These are phyloP conservation scores for Stephanodiscus triporus DNA, from an alignment of 108 stramenopile species.

Conservation along the genomic window DNA sequence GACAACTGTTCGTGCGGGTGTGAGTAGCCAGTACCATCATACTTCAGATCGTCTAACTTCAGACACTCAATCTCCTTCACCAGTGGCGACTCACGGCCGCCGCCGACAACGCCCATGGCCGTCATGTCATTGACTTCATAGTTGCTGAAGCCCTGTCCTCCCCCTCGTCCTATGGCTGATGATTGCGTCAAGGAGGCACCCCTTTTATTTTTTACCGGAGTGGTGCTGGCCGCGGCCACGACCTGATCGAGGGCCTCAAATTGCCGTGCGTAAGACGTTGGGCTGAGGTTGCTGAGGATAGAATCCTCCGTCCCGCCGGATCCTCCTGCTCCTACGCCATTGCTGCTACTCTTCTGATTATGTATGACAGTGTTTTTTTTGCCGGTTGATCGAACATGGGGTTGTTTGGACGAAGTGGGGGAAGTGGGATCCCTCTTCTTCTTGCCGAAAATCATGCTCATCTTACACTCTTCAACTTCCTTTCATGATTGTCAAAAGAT, in stretches of 20 bases:
- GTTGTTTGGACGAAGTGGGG: not conserved
- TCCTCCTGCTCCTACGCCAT: no score
- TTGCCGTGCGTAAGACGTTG: constrained; percentile 37
- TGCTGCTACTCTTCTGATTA: not conserved
- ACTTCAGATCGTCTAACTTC: not conserved
- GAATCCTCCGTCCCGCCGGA: constrained; percentile 6
- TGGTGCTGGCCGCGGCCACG: constrained; percentile 23
- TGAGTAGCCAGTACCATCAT: no score
- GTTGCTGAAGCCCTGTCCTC: not conserved
- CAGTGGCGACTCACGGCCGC: not conserved
- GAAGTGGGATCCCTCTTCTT: constrained; percentile 32
- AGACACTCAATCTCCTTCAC: constrained; percentile 4
- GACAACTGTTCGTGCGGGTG: no score
- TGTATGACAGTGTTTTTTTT: not conserved
- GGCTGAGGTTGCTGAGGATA: constrained; percentile 29
- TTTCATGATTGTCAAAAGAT: no score
- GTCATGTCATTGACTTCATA: no score
- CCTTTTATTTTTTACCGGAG: not conserved
- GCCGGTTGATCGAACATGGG: not conserved
- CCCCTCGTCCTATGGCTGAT: not conserved
- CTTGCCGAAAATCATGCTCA: constrained; percentile 43
- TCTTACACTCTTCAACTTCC: no score
- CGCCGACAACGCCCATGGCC: not conserved
- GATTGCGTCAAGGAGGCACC: not conserved
- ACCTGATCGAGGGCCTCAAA: constrained; percentile 32